Evolutionary conservation across 164 flowering plant species (phyloP).

Genomic region (Tetrastigma voinierianum): DNA sequence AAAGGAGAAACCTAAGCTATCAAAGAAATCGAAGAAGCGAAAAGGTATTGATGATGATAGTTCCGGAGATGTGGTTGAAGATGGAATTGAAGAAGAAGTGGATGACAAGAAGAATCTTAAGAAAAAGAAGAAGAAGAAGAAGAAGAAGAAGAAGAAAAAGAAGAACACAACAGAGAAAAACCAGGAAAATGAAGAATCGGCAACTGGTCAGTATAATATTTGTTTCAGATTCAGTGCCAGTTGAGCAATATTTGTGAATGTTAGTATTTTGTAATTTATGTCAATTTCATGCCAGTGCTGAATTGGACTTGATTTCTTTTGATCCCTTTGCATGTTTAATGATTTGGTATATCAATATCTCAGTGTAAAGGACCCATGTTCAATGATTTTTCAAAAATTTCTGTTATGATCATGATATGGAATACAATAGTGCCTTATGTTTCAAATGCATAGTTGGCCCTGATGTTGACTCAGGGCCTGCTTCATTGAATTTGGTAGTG

Average conservation of each 20-base stretch:
- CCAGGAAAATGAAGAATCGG: slow-evolving; percentile 12
- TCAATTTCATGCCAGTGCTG: neutral
- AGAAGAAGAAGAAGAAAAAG: slow-evolving; percentile 39
- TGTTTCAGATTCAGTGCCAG: neutral
- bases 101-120: slow-evolving; percentile 23
- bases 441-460: too few species aligned
- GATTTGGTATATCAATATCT: slow-evolving; percentile 2
- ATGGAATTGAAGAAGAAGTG: slow-evolving; percentile 9
- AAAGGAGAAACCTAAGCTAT: slow-evolving; percentile 10
- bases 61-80: slow-evolving; percentile 7
- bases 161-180: slow-evolving; percentile 24
- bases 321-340: neutral
- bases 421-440: too few species aligned
- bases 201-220: slow-evolving; percentile 24
- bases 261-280: neutral
- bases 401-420: too few species aligned
- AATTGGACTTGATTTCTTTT: neutral
- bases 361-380: too few species aligned
- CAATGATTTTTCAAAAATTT: too few species aligned
- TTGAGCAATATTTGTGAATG: neutral
- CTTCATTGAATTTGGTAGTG: too few species aligned
- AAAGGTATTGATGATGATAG: slow-evolving; percentile 7
- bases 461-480: too few species aligned
- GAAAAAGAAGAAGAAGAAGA: slow-evolving; percentile 30
- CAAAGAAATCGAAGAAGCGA: slow-evolving; percentile 17